Conservation (phyloP, 2,329 filamentous ascomycete species). For the Chaetomium strumarium region DNA sequence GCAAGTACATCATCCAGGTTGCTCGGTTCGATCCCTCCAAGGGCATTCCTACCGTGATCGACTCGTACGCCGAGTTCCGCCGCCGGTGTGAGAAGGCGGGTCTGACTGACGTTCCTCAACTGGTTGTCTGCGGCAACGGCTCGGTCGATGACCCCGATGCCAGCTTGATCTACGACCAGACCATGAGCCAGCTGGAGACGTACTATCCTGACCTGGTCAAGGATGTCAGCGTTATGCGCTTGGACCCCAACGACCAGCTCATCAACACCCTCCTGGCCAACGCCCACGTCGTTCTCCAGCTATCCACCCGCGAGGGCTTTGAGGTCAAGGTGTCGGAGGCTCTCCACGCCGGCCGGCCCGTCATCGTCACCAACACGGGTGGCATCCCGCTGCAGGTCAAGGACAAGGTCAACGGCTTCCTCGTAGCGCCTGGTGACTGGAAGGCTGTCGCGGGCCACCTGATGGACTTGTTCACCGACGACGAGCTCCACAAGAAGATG, state of each 20-base stretch:
- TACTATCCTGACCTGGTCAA: slow-evolving; percentile 56
- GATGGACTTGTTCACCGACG: slow-evolving; percentile 59
- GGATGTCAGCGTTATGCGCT: slow-evolving; percentile 68
- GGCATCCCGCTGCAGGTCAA: slow-evolving; percentile 76
- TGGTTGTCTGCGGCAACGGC: slow-evolving; percentile 72
- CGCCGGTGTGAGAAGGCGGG: slow-evolving; percentile 50
- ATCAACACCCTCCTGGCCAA: slow-evolving; percentile 71
- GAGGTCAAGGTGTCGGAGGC: slow-evolving; percentile 84
- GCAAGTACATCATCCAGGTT: slow-evolving; percentile 73
- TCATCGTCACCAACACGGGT: slow-evolving; percentile 70
- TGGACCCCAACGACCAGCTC: slow-evolving; percentile 72
- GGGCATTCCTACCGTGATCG: slow-evolving; percentile 71
- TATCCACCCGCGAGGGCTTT: slow-evolving; percentile 77
- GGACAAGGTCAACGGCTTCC: slow-evolving; percentile 64
- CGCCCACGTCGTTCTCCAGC: slow-evolving; percentile 67
- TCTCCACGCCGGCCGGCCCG: slow-evolving; percentile 70
- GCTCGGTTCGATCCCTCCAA: slow-evolving; percentile 81
- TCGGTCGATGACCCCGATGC: slow-evolving; percentile 79
- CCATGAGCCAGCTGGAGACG: slow-evolving; percentile 59
- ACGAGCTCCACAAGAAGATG: slow-evolving; percentile 61
- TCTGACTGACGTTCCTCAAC: slow-evolving; percentile 55
- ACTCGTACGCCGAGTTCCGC: slow-evolving; percentile 68
- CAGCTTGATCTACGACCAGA: slow-evolving; percentile 64
- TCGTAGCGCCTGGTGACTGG: slow-evolving; percentile 66
- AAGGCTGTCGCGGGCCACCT: slow-evolving; percentile 63